Conservation (phyloP, 192 early-diverging fungal genomes). For the Gamsiella multidivaricata region DNA sequence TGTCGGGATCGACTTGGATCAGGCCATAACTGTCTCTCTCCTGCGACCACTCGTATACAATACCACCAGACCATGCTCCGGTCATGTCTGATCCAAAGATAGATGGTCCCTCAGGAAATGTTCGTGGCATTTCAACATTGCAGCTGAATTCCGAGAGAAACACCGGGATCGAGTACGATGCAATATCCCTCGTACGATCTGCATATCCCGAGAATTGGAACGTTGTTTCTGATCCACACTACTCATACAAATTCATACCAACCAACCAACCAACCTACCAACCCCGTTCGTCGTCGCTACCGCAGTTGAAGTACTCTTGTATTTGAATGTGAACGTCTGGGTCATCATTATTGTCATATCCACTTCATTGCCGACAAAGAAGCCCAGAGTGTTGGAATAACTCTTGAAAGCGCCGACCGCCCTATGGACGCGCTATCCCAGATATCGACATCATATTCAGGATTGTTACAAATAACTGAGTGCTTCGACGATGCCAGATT, state of each 20-base stretch:
- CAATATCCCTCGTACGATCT: conserved; percentile 68
- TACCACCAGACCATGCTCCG: conserved; percentile 72
- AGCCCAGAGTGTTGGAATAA: conserved; percentile 73
- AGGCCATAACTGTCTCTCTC: conserved; percentile 79
- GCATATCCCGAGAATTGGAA: conserved; percentile 75
- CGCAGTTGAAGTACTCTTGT: conserved; percentile 77
- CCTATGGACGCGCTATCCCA: conserved; percentile 62
- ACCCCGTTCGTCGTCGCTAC: conserved; percentile 57
- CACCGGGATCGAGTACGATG: conserved; percentile 70
- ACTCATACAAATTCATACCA: conserved; percentile 79
- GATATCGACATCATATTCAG: conserved; percentile 65
- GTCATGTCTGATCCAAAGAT: conserved; percentile 78
- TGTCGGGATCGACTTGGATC: conserved; percentile 63
- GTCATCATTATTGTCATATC: conserved; percentile 82
- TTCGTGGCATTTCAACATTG: conserved; percentile 69
- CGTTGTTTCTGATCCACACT: conserved; percentile 68
- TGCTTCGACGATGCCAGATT: conserved; percentile 68
- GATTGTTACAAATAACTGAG: conserved; percentile 70
- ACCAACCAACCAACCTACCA: no score
- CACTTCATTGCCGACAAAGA: conserved; percentile 85
- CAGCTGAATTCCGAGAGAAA: conserved; percentile 82
- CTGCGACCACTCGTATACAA: conserved; percentile 80
- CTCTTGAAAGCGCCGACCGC: conserved; percentile 71
- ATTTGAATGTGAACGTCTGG: conserved; percentile 68
- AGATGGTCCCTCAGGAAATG: conserved; percentile 71